Base-by-base conservation (phyloP, 192 early-diverging fungal genomes). In the Backusella mclennaniae region DNA sequence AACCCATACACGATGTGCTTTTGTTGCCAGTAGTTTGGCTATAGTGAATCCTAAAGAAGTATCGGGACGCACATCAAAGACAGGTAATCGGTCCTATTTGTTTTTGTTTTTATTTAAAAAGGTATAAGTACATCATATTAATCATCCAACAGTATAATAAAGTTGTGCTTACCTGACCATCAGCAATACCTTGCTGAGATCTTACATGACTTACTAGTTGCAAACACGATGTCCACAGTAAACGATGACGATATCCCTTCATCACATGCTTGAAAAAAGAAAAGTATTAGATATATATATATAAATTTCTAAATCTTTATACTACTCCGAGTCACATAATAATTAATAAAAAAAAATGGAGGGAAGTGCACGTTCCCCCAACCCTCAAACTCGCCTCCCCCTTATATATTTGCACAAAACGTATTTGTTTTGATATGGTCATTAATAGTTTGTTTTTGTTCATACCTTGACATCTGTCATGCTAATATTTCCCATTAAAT, bases 1-100 rank as follows among this genome's bases (percentile, higher is more conserved):
- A 14, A 95, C 91, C 93, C 93, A 96, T 11, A 96, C 86, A 53
- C 95, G 90, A 73, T 96, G 95, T 0, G 93, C 90, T 6, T 87
- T 87, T 0, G 95, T 96, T 23, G 93, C 93, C 31, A 90, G 85
- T 52, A 95, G 80, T 81, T 95, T 94, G 31, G 90, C 89, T 38
- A 94, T 85, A 4, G 91, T 87, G 42, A 88, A 90, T 3, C 89
- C 85, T 69, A 94, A 83, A 1, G 93, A 90, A 3, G 91, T 90
- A 67, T 89, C 87, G 12, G 88, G 85, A 11, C 88, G 83, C 0
- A 93, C 93, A 59, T 92, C 90, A 77, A 96, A 92, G 6, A 96
- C 90, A 0, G 93, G 92, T 19, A 86, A 80, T 23, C 87, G 86
- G 70, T 92, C 90, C 85, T 89, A 33, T 12, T 69, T 69, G 3